Percentiles rank a stretch among this genome's conserved stretches.
Evolutionary conservation across 148 eudicot species (phyloP).

Genomic region (Diospyros kaki): DNA sequence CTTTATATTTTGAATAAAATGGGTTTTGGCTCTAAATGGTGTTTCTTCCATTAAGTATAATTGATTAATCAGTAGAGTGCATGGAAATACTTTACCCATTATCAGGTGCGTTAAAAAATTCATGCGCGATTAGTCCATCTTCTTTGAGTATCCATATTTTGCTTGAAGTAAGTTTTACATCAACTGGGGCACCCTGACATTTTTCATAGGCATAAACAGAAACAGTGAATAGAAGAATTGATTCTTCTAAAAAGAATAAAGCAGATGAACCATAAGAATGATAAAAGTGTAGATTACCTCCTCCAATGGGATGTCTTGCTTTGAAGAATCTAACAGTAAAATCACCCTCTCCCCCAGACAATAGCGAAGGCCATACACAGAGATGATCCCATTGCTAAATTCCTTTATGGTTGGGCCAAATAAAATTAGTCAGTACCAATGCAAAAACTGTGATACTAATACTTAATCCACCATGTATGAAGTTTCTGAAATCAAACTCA

Average conservation of each 20-base stretch:
- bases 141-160: conserved; percentile 82
- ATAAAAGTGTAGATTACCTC: conserved; percentile 40
- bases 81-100: conserved; percentile 39
- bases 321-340: conserved; percentile 45
- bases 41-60: neutral
- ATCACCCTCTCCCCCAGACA: conserved; percentile 44
- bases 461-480: neutral
- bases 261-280: neutral
- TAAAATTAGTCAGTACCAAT: conserved; percentile 16
- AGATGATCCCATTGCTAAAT: conserved; percentile 41
- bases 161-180: conserved; percentile 61
- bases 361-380: conserved; percentile 37
- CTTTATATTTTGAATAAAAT: too few species aligned
- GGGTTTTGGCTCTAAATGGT: too few species aligned
- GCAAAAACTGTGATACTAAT: neutral
- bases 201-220: neutral
- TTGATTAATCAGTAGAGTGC: neutral
- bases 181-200: conserved; percentile 53
- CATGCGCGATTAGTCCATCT: conserved; percentile 58
- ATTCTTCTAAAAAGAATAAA: neutral
- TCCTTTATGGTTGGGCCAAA: conserved; percentile 37
- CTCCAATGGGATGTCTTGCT: conserved; percentile 42
- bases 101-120: conserved; percentile 30
- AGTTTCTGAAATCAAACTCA: too few species aligned
- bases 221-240: neutral